These are phyloP conservation scores for Cytospora piceae DNA, from an alignment of 2,329 filamentous ascomycete genomes.

Conservation along the genomic window DNA sequence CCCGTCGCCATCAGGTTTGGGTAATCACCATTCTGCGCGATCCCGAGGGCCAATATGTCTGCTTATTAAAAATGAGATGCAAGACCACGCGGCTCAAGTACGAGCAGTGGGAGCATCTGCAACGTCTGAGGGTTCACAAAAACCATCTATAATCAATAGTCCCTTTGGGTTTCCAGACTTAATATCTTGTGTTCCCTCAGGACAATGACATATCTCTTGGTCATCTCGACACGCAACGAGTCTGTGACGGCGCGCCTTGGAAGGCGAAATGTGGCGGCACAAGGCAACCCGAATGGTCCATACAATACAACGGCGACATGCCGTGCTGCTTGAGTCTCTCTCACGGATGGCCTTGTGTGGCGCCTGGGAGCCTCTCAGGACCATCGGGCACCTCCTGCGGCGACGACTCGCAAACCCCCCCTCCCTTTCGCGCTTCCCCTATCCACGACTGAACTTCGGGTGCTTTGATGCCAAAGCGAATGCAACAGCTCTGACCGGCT, in stretches of 20 bases:
- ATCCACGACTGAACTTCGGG: neutral
- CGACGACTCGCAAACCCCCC: neutral
- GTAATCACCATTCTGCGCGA: slow-evolving; percentile 17
- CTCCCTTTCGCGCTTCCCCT: neutral
- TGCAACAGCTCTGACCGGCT: neutral
- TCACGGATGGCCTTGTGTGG: neutral
- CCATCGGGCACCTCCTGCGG: neutral
- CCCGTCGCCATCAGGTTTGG: neutral
- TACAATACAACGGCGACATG: slow-evolving; percentile 5
- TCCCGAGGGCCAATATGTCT: slow-evolving; percentile 11
- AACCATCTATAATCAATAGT: neutral
- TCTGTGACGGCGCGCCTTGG: neutral
- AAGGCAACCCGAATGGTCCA: neutral
- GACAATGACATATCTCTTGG: slow-evolving; percentile 17
- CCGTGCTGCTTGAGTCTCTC: neutral
- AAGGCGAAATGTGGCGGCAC: neutral
- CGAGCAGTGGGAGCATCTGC: neutral
- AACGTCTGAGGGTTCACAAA: neutral
- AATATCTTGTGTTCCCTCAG: slow-evolving; percentile 17
- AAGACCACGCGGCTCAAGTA: neutral
- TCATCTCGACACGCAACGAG: slow-evolving; percentile 6
- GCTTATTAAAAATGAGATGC: slow-evolving; percentile 17
- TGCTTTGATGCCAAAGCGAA: neutral
- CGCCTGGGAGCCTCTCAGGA: neutral
- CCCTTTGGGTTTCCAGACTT: neutral